Base-by-base conservation (phyloP, 129 eudicot genomes). In the Mikania micrantha region DNA sequence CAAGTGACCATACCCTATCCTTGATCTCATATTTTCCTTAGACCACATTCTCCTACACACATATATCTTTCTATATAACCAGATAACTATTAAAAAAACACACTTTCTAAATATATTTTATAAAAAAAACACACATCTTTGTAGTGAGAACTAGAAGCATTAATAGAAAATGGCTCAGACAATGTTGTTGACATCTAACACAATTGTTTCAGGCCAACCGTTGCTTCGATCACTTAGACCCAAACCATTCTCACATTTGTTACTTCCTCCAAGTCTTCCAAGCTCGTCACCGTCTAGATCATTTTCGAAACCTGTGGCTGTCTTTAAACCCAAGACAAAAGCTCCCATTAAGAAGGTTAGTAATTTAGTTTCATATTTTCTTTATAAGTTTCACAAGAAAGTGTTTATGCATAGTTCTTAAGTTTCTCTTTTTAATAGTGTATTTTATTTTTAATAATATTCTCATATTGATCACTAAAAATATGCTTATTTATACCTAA, bases 261-360 rank as follows among this genome's bases (percentile, higher is more conserved):
- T 84, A 34, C 76, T 84, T 60, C 78, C 87, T 25, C 77, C 81
- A 12, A n/a, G 4, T 45, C 79, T 69, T 62, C 38, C 69, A 8
- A 53, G 57, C 54, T 45, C 65, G 21, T 71, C 81, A 40, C 69
- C 84, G 15, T 56, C 79, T 0, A 74, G 78, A 5, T 35, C 74
- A 3, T 59, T 74, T 11, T 66, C 66, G 21, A 75, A 64, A 58
- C 80, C 82, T 40, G 25, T 73, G 61, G 98, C 98, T 32, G 80
- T 92, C 64, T 92, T 92, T 81, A 92, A 92, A 68, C 57, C 96
- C n/a, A 88, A 88, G 81, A 19, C 98, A 29, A 88, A 88, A 70
- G 96, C 95, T 34, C 91, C 95, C 4, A 75, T 38, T 62, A 91
- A 88, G 79, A 88, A 88, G 90, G 96, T 87, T 12, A 12, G 35